Conservation (phyloP, 2,329 filamentous ascomycete species). For the Talaromyces marneffei region DNA sequence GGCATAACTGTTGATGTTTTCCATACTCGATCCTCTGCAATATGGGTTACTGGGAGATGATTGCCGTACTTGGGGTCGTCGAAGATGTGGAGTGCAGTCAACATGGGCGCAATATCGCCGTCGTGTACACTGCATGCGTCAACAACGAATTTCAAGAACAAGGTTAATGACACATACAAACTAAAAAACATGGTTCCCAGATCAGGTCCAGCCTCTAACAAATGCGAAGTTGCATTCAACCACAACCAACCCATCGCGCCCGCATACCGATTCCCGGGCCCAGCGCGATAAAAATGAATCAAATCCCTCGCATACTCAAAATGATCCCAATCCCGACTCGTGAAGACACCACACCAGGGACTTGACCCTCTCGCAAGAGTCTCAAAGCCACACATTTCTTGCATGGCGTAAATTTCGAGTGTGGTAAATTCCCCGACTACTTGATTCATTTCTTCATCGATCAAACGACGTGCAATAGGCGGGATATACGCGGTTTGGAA, state of each 20-base stretch:
- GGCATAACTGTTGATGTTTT: conserved; percentile 51
- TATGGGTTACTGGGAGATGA: conserved; percentile 43
- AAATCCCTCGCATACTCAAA: conserved; percentile 57
- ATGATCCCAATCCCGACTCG: conserved; percentile 46
- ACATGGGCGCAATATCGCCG: conserved; percentile 52
- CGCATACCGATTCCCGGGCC: conserved; percentile 52
- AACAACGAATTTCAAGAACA: not conserved
- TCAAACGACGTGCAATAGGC: conserved; percentile 42
- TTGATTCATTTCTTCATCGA: conserved; percentile 19
- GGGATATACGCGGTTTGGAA: conserved; percentile 47
- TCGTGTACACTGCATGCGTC: conserved; percentile 45
- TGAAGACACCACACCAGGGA: conserved; percentile 54
- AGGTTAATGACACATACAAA: conserved; percentile 40
- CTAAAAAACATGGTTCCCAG: conserved; percentile 51
- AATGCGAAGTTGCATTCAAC: conserved; percentile 51
- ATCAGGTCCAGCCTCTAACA: conserved; percentile 42
- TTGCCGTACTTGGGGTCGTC: conserved; percentile 32
- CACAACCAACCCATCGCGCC: conserved; percentile 53
- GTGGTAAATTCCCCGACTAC: conserved; percentile 40
- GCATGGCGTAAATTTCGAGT: conserved; percentile 53
- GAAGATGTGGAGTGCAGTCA: conserved; percentile 49
- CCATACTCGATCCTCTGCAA: conserved; percentile 45
- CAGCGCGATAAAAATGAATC: conserved; percentile 54
- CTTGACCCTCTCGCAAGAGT: conserved; percentile 49
- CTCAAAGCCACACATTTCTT: conserved; percentile 58